These are phyloP conservation scores for Cadophora gregata DNA, from an alignment of 2,329 filamentous ascomycete genomes.

Conservation along the genomic window DNA sequence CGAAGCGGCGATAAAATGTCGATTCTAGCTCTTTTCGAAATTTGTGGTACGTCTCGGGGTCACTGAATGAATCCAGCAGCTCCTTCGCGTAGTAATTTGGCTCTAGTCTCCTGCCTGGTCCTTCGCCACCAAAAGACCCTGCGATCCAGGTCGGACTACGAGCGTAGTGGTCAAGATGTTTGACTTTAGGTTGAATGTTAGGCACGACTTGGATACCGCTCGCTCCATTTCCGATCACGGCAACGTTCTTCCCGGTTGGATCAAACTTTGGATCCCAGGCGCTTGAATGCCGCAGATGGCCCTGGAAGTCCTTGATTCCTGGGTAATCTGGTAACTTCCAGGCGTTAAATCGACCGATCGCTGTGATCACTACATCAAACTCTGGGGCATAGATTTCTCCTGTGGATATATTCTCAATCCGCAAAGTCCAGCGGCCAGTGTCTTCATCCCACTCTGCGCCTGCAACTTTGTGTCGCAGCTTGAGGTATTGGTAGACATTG, in stretches of 20 bases:
- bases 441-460: slow-evolving; percentile 60
- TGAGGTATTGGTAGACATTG: slow-evolving; percentile 64
- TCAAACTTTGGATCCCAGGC: slow-evolving; percentile 62
- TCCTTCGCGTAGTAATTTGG: slow-evolving; percentile 61
- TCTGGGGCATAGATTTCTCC: slow-evolving; percentile 50
- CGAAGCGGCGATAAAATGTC: slow-evolving; percentile 63
- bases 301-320: slow-evolving; percentile 56
- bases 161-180: slow-evolving; percentile 46
- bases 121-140: slow-evolving; percentile 31
- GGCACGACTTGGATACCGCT: slow-evolving; percentile 60
- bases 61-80: slow-evolving; percentile 60
- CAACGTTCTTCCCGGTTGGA: slow-evolving; percentile 54
- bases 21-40: slow-evolving; percentile 64
- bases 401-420: slow-evolving; percentile 48
- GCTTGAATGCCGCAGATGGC: slow-evolving; percentile 62
- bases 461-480: slow-evolving; percentile 61
- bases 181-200: slow-evolving; percentile 44
- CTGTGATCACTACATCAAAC: slow-evolving; percentile 66
- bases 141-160: slow-evolving; percentile 68
- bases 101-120: slow-evolving; percentile 43
- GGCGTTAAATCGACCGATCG: slow-evolving; percentile 70
- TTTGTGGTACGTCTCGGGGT: slow-evolving; percentile 61
- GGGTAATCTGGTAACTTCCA: slow-evolving; percentile 68
- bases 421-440: slow-evolving; percentile 56
- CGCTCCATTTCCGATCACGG: slow-evolving; percentile 58